phyloP scores from a whole-genome alignment of 192 early-diverging fungal species.

The Chytriomyces hyalinus region DNA sequence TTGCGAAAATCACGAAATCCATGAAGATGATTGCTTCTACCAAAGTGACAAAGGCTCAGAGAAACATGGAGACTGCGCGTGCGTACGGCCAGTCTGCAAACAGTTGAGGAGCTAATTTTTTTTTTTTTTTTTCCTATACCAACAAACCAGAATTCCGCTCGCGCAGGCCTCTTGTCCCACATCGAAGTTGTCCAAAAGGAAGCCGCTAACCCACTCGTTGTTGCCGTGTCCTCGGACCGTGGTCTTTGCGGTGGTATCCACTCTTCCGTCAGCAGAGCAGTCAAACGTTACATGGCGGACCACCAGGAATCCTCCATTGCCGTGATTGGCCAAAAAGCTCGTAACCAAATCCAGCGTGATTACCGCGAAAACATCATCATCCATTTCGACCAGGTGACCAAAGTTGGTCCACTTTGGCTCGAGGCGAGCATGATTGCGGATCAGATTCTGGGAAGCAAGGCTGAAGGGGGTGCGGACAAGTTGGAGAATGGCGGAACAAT shows the following conservation, averaged over 20 bases:
- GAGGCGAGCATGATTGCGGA: slow-evolving; percentile 87
- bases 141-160: slow-evolving; percentile 16
- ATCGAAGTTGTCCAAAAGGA: slow-evolving; percentile 74
- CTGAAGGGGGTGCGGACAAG: slow-evolving; percentile 60
- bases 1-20: slow-evolving; percentile 99
- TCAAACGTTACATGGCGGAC: slow-evolving; percentile 68
- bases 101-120: slow-evolving; percentile 54
- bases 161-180: slow-evolving; percentile 72
- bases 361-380: slow-evolving; percentile 77
- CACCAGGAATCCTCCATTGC: slow-evolving; percentile 61
- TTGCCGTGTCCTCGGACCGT: slow-evolving; percentile 93
- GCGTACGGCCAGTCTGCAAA: slow-evolving; percentile 68
- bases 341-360: slow-evolving; percentile 83
- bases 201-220: slow-evolving; percentile 68
- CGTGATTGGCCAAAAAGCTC: slow-evolving; percentile 88
- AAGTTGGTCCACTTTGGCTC: slow-evolving; percentile 83
- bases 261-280: slow-evolving; percentile 85
- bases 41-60: slow-evolving; percentile 91
- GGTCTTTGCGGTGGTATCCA: slow-evolving; percentile 99
- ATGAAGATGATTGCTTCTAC: slow-evolving; percentile 99
- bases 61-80: slow-evolving; percentile 86
- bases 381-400: slow-evolving; percentile 92
- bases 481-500: slow-evolving; percentile 56
- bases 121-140: not conserved
- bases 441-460: slow-evolving; percentile 63